Conservation (phyloP, 129 eudicot genomes). For the Flaveria trinervia region DNA sequence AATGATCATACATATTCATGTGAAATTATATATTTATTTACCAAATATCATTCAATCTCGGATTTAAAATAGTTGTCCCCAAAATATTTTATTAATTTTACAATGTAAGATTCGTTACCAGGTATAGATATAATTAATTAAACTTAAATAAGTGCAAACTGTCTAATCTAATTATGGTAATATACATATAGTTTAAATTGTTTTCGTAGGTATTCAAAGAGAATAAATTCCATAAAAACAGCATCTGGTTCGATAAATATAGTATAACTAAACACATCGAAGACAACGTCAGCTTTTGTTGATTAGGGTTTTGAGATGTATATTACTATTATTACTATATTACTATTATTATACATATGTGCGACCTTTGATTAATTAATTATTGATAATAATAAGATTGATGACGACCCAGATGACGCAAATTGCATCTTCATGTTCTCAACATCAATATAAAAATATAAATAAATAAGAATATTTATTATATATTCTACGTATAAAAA, state of each 20-base stretch:
- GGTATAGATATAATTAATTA: constrained; percentile 10
- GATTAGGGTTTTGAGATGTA: constrained; percentile 25
- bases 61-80: constrained; percentile 26
- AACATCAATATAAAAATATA: not conserved
- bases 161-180: constrained; percentile 25
- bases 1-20: constrained; percentile 15
- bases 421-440: constrained; percentile 11
- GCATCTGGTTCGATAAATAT: constrained; percentile 30
- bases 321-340: not conserved
- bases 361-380: constrained; percentile 1
- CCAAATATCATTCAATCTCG: constrained; percentile 21
- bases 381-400: constrained; percentile 8
- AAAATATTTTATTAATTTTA: constrained; percentile 1
- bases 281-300: constrained; percentile 14
- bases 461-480: not conserved
- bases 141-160: constrained; percentile 10
- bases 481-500: not conserved
- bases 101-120: constrained; percentile 24
- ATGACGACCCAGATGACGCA: constrained; percentile 31
- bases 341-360: not conserved
- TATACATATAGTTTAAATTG: constrained; percentile 15
- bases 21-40: not conserved
- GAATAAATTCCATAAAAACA: constrained; percentile 38
- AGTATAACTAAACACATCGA: not conserved
- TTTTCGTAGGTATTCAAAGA: constrained; percentile 37